Evolutionary conservation across 768 basidiomycete genomes (phyloP).

Genomic region (Lentinula guzmanii): DNA sequence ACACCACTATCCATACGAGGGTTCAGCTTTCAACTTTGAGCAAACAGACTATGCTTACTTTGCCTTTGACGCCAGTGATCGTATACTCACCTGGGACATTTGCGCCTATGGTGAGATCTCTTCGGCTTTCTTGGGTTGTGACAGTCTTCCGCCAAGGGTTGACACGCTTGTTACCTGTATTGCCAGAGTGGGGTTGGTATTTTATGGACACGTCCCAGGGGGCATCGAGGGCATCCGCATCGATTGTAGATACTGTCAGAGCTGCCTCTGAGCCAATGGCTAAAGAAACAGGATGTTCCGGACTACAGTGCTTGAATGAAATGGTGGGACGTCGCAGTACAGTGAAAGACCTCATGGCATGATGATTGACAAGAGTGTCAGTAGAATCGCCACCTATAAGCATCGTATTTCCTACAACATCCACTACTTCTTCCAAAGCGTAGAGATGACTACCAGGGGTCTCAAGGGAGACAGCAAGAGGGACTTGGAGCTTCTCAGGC

Average conservation of each 20-base stretch:
- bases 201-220: conserved; percentile 62
- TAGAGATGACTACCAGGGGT: conserved; percentile 65
- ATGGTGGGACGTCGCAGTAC: conserved; percentile 68
- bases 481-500: conserved; percentile 60
- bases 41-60: conserved; percentile 27
- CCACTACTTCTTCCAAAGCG: conserved; percentile 75
- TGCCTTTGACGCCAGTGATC: conserved; percentile 65
- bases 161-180: conserved; percentile 29
- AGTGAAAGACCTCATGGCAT: conserved; percentile 53
- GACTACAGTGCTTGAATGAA: conserved; percentile 69
- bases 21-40: neutral
- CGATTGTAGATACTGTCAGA: conserved; percentile 46
- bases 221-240: conserved; percentile 55
- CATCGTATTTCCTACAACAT: conserved; percentile 76
- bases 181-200: conserved; percentile 45
- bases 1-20: conserved; percentile 48
- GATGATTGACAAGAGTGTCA: conserved; percentile 28
- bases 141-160: conserved; percentile 64
- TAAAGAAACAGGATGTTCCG: conserved; percentile 63
- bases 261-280: conserved; percentile 63
- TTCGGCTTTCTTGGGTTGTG: conserved; percentile 37
- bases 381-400: conserved; percentile 24
- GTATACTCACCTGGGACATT: conserved; percentile 73
- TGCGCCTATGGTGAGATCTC: conserved; percentile 43
- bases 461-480: conserved; percentile 59